Percentiles rank a stretch among this genome's conserved stretches.
These are phyloP conservation scores for Phragmites australis DNA, from an alignment of 176 grass and related monocot species.

Conservation along the genomic window DNA sequence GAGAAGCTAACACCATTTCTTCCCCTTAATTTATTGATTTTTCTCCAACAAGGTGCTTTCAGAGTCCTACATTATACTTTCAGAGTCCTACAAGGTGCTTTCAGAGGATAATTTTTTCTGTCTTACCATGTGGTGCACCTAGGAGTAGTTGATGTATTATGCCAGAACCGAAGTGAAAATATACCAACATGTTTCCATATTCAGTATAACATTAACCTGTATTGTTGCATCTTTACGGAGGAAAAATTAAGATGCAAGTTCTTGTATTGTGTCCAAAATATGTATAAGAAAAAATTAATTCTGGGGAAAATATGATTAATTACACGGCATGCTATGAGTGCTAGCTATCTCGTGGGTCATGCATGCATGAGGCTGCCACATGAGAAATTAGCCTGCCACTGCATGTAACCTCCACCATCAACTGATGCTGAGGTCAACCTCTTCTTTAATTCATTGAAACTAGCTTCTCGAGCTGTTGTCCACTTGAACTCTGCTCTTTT, in stretches of 20 bases:
- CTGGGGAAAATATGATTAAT: neutral
- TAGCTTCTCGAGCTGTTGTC: no score
- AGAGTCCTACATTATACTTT: neutral
- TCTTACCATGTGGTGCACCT: neutral
- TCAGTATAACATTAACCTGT: neutral
- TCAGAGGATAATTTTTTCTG: no score
- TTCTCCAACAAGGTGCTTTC: constrained; percentile 5
- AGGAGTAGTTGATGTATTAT: constrained; percentile 28
- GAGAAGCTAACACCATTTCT: constrained; percentile 41
- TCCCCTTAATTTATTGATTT: neutral
- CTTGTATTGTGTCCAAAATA: neutral
- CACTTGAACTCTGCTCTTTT: no score
- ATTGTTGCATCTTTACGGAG: neutral
- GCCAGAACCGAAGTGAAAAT: neutral
- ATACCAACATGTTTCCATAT: constrained; percentile 1
- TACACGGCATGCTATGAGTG: constrained; percentile 6
- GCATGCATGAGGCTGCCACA: constrained; percentile 49
- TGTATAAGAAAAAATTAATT: neutral
- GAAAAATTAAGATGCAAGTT: neutral
- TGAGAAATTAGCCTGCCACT: constrained; percentile 52
- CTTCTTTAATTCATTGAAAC: no score
- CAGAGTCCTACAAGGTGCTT: no score
- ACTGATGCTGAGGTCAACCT: no score
- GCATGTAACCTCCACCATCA: constrained; percentile 38
- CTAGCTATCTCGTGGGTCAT: constrained; percentile 9